Conservation (phyloP, 345 rosid genomes). For the Citrus glauca region DNA sequence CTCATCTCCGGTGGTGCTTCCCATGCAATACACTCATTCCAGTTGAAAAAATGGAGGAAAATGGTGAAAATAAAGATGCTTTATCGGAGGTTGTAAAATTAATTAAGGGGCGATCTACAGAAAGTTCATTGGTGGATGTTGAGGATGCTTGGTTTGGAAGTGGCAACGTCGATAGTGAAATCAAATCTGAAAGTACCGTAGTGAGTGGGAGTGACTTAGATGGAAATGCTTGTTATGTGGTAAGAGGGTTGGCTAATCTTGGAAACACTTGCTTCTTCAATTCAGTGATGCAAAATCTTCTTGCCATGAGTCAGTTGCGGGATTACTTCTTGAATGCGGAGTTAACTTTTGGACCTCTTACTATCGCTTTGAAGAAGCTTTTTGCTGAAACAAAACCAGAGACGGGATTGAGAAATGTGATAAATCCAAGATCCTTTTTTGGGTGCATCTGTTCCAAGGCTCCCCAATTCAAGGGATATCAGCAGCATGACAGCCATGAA, state of each 20-base stretch:
- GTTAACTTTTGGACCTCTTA: conserved; percentile 51
- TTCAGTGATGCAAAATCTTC: conserved; percentile 89
- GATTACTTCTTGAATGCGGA: conserved; percentile 53
- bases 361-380: conserved; percentile 67
- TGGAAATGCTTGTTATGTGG: conserved; percentile 48
- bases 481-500: conserved; percentile 98
- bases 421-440: conserved; percentile 72
- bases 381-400: conserved; percentile 64
- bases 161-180: conserved; percentile 50
- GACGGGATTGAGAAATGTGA: conserved; percentile 48
- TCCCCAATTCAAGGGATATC: conserved; percentile 89
- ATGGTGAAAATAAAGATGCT: conserved; percentile 49
- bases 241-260: conserved; percentile 84
- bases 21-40: conserved; percentile 63
- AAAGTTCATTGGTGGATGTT: conserved; percentile 35
- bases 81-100: conserved; percentile 51
- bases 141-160: conserved; percentile 62
- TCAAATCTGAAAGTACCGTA: conserved; percentile 29
- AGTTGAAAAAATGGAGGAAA: conserved; percentile 58
- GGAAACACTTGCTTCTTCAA: conserved; percentile 98
- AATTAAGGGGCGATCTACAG: conserved; percentile 48
- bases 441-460: conserved; percentile 68
- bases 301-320: conserved; percentile 57
- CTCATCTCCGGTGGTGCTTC: conserved; percentile 87
- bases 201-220: conserved; percentile 34